Base-by-base conservation (phyloP, 108 stramenopile genomes). In the Thalassiosira profunda region DNA sequence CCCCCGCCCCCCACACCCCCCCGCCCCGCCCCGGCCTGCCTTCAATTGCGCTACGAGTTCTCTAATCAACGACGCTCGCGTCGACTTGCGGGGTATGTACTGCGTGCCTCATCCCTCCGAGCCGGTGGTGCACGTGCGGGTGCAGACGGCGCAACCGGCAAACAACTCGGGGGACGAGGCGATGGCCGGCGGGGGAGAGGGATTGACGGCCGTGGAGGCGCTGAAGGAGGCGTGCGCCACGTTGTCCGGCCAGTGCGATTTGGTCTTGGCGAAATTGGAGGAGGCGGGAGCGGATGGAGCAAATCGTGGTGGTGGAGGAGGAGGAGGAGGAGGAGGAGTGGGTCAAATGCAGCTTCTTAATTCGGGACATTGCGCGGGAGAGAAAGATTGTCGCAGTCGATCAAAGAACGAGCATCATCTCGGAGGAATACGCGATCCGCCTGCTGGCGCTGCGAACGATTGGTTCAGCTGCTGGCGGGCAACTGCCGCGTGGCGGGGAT, bases 391-490 rank as follows among this genome's bases (percentile, higher is more conserved):
- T n/a, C n/a, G n/a, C n/a, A n/a, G n/a, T n/a, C n/a, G n/a, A n/a
- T n/a, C n/a, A n/a, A n/a, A n/a, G n/a, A n/a, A n/a, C n/a, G n/a
- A n/a, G n/a, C n/a, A n/a, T n/a, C 33, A 61, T 90, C 7, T 71
- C 79, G 1, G 66, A 84, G 28, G 88, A 92, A 60, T 99, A 87
- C 65, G 67, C 81, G 8, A 91, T 82, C 23, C 87, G 98, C 34
- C 82, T 99, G 10, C 72, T 98, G 43, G 86, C 83, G 24, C 96
- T n/a, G n/a, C 97, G 33, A 83, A 95, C 38, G 98, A 99, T 80
- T 99, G 99, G 99, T 99, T 98, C 65, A 71, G 53, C 25, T 96
- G 94, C 48, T 99, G 99, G 99, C 78, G 99, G 7, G 52, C 21
- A 99, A 99, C 77, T 98, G 94, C 64, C 79, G 85, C 44, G 84